A percentile compares a stretch with the other conserved stretches of the same genome.
These are phyloP conservation scores for Hamigera avellanea DNA, from an alignment of 495 filamentous ascomycete genomes.

Conservation along the genomic window DNA sequence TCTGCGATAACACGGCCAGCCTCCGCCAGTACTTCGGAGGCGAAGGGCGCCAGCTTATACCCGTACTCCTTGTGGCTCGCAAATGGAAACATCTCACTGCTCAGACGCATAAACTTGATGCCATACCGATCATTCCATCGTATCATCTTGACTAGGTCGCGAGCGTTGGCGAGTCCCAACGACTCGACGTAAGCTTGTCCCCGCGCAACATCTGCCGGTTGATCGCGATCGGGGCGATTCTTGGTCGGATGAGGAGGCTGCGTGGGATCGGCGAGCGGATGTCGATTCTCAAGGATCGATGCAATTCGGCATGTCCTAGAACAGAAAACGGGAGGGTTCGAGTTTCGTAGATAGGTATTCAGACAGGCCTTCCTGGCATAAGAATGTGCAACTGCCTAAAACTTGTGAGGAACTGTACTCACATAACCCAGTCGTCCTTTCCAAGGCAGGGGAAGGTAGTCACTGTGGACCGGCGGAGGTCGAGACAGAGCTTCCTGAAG, in stretches of 20 bases:
- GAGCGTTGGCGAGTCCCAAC: constrained; percentile 70
- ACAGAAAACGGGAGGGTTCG: constrained; percentile 79
- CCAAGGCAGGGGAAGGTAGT: constrained; percentile 82
- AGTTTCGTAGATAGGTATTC: constrained; percentile 81
- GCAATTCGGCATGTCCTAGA: constrained; percentile 87
- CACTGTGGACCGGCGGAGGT: constrained; percentile 72
- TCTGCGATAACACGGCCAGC: constrained; percentile 68
- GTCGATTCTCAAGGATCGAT: constrained; percentile 79
- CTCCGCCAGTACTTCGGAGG: constrained; percentile 62
- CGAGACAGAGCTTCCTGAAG: constrained; percentile 42
- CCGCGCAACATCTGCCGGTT: constrained; percentile 47
- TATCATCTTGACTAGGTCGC: constrained; percentile 74
- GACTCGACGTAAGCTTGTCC: constrained; percentile 66
- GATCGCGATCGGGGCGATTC: constrained; percentile 64
- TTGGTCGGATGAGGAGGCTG: constrained; percentile 70
- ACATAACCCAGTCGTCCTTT: constrained; percentile 89
- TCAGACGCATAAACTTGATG: constrained; percentile 87
- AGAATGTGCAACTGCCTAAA: constrained; percentile 6
- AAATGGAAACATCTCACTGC: constrained; percentile 95
- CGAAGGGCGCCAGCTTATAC: constrained; percentile 80
- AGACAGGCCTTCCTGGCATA: constrained; percentile 55
- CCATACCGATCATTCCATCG: constrained; percentile 89
- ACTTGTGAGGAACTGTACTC: constrained; percentile 16
- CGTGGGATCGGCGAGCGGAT: constrained; percentile 63
- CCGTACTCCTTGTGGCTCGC: constrained; percentile 80